Evolutionary conservation across 805 yeast genomes (phyloP).

Genomic region (Ogataea nitratoaversa): DNA sequence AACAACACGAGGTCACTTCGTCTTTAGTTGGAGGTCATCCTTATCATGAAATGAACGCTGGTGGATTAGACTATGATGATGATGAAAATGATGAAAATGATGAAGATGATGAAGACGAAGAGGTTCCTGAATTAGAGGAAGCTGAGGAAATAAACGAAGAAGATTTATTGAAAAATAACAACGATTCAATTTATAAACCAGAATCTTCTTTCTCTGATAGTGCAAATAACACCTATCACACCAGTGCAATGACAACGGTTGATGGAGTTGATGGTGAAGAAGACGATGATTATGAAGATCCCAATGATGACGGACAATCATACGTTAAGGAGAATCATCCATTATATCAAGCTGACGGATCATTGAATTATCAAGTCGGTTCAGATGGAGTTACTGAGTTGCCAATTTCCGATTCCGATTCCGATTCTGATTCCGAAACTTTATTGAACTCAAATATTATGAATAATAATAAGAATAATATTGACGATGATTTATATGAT

Average conservation of each 20-base stretch:
- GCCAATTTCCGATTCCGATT: slow-evolving; percentile 21
- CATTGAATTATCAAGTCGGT: slow-evolving; percentile 22
- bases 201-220: not conserved
- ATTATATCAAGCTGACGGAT: slow-evolving; percentile 47
- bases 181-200: not conserved
- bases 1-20: slow-evolving; percentile 11
- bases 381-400: slow-evolving; percentile 15
- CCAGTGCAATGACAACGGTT: too few relatives aligned
- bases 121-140: slow-evolving; percentile 60
- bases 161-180: slow-evolving; percentile 5
- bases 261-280: slow-evolving; percentile 17
- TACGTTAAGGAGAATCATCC: slow-evolving; percentile 61
- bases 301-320: slow-evolving; percentile 77
- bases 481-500: slow-evolving; percentile 19
- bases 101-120: slow-evolving; percentile 26
- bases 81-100: slow-evolving; percentile 45
- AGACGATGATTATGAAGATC: slow-evolving; percentile 64
- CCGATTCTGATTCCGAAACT: slow-evolving; percentile 28
- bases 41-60: slow-evolving; percentile 30
- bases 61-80: slow-evolving; percentile 49
- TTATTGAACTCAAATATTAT: not conserved
- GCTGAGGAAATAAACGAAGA: slow-evolving; percentile 59
- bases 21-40: slow-evolving; percentile 33
- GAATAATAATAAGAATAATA: slow-evolving; percentile 6
- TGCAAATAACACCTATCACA: not conserved